phyloP scores from a whole-genome alignment of 345 rosid genomes.

The Ailanthus altissimus region DNA sequence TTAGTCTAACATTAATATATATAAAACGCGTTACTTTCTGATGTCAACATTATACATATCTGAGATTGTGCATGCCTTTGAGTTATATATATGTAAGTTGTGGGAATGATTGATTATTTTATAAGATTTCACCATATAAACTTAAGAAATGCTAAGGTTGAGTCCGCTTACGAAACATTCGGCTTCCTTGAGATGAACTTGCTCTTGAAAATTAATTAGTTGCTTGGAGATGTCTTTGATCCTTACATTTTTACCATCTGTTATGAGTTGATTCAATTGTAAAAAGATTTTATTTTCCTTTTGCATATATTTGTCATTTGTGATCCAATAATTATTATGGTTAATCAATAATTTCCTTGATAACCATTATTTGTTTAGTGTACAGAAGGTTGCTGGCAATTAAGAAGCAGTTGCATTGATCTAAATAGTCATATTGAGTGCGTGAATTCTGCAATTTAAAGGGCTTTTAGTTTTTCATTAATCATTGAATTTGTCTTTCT shows the following conservation, averaged over 20 bases:
- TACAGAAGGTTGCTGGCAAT: neutral
- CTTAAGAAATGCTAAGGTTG: neutral
- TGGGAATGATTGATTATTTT: neutral
- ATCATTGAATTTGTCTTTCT: too few species aligned
- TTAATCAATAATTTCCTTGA: neutral
- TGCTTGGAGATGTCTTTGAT: neutral
- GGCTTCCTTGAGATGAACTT: neutral
- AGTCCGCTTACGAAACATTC: neutral
- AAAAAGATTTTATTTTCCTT: too few species aligned
- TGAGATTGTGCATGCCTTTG: neutral
- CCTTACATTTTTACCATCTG: neutral
- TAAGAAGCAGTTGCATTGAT: neutral
- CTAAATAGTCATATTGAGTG: neutral
- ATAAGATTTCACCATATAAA: neutral
- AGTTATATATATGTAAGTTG: neutral
- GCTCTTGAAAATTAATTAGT: neutral
- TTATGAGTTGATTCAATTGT: neutral
- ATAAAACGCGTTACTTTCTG: slow-evolving; percentile 2
- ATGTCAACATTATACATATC: slow-evolving; percentile 1
- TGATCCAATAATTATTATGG: too few species aligned
- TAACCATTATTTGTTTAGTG: neutral
- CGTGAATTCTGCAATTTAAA: neutral
- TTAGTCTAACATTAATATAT: slow-evolving; percentile 1
- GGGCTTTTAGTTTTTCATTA: neutral
- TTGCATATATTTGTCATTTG: too few species aligned